phyloP scores from a whole-genome alignment of 306 rosid species.

The Trifolium dubium region DNA sequence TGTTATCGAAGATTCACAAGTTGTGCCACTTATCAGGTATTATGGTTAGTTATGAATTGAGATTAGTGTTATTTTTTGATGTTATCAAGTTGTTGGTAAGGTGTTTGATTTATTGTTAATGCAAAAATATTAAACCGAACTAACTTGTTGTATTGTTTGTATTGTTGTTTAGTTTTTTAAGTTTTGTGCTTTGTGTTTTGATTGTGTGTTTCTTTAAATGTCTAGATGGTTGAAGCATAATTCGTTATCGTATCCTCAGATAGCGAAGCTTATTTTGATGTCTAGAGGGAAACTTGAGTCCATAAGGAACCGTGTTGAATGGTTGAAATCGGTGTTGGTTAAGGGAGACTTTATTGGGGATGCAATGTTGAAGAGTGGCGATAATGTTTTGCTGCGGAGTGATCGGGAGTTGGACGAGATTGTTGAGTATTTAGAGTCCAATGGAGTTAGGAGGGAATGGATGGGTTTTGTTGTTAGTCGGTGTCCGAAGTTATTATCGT shows the following conservation, averaged over 20 bases:
- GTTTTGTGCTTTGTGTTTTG: constrained; percentile 32
- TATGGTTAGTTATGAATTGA: constrained; percentile 12
- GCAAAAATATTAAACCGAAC: not conserved
- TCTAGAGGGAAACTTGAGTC: constrained; percentile 71
- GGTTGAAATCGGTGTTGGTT: constrained; percentile 76
- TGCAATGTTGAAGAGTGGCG: constrained; percentile 70
- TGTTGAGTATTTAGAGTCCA: constrained; percentile 68
- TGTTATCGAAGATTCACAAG: constrained; percentile 71
- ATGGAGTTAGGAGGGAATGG: constrained; percentile 88
- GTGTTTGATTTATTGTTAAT: constrained; percentile 41
- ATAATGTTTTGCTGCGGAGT: constrained; percentile 57
- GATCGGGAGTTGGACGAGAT: constrained; percentile 69
- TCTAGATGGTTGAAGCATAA: constrained; percentile 96
- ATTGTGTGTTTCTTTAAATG: constrained; percentile 38
- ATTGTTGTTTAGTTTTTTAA: not conserved
- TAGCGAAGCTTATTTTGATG: constrained; percentile 84
- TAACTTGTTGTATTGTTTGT: not conserved
- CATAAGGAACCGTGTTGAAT: constrained; percentile 59
- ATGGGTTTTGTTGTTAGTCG: constrained; percentile 83
- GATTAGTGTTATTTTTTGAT: not conserved
- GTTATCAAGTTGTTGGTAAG: constrained; percentile 24
- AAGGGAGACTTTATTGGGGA: constrained; percentile 76
- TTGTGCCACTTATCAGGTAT: constrained; percentile 80
- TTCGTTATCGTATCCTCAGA: constrained; percentile 77
- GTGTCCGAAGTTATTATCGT: constrained; percentile 78